These are phyloP conservation scores for Solanum chacoense DNA, from an alignment of 305 asterid genomes.

Conservation along the genomic window DNA sequence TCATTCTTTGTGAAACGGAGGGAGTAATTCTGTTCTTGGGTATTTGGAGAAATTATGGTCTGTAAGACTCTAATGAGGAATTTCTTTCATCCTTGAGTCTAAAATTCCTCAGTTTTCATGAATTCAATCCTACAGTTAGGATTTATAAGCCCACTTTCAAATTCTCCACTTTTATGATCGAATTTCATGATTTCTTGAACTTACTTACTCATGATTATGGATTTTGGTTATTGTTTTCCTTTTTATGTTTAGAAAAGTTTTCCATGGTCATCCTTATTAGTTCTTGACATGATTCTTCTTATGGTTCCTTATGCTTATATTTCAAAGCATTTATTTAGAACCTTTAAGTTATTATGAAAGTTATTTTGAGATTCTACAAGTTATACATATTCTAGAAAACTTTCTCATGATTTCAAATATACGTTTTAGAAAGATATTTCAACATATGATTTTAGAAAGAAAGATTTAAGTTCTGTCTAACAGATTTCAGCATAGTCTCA, in stretches of 20 bases:
- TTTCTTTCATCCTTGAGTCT: too few relatives aligned
- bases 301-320: neutral
- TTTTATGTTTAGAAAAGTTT: neutral
- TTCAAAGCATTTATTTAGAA: neutral
- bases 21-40: neutral
- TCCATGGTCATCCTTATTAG: neutral
- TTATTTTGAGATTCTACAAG: neutral
- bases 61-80: neutral
- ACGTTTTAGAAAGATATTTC: neutral
- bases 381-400: too few relatives aligned
- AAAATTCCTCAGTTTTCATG: neutral
- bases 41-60: neutral
- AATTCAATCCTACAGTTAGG: neutral
- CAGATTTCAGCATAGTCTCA: neutral
- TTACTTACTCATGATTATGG: neutral
- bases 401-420: neutral
- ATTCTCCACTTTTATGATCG: neutral
- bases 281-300: neutral
- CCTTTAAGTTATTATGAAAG: neutral
- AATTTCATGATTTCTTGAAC: neutral
- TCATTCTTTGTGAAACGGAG: too few relatives aligned
- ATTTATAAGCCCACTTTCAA: neutral
- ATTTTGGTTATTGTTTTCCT: neutral
- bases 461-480: neutral
- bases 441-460: neutral